A percentile compares a stretch with the other conserved stretches of the same genome.
Evolutionary conservation across 108 stramenopile species (phyloP).

Genomic region (Cyclotella baltica): DNA sequence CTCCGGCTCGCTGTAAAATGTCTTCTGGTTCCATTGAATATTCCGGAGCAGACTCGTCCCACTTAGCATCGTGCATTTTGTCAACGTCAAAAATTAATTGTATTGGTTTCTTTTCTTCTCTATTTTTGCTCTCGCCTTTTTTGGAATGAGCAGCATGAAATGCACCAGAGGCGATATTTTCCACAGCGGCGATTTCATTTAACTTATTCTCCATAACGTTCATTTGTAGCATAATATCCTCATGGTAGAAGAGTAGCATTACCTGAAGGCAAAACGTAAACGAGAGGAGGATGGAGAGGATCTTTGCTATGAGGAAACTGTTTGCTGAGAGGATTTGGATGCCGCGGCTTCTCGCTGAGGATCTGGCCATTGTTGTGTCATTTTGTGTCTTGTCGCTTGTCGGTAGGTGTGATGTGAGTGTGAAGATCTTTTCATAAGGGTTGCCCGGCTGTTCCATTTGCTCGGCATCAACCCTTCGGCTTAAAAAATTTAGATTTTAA

Average conservation of each 20-base stretch:
- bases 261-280: slow-evolving; percentile 32
- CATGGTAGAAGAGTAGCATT: slow-evolving; percentile 27
- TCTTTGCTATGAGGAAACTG: slow-evolving; percentile 7
- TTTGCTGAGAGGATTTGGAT: background rate
- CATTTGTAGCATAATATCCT: slow-evolving; percentile 14
- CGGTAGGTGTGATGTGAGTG: too few species aligned
- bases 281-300: slow-evolving; percentile 34
- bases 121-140: background rate
- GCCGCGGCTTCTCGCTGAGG: too few species aligned
- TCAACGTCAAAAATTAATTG: slow-evolving; percentile 3
- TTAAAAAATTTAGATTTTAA: too few species aligned
- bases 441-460: too few species aligned
- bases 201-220: slow-evolving; percentile 17
- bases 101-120: background rate
- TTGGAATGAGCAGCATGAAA: slow-evolving; percentile 7
- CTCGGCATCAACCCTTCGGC: too few species aligned
- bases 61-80: background rate
- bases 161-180: slow-evolving; percentile 17
- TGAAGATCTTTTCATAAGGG: too few species aligned
- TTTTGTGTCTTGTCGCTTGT: too few species aligned
- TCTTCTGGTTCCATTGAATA: slow-evolving; percentile 47
- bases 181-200: slow-evolving; percentile 14
- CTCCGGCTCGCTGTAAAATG: slow-evolving; percentile 42
- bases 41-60: background rate
- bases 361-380: too few species aligned